A percentile compares a stretch with the other conserved stretches of the same genome.
phyloP scores from a whole-genome alignment of 331 rosid species.

The Pyrus hybrid region DNA sequence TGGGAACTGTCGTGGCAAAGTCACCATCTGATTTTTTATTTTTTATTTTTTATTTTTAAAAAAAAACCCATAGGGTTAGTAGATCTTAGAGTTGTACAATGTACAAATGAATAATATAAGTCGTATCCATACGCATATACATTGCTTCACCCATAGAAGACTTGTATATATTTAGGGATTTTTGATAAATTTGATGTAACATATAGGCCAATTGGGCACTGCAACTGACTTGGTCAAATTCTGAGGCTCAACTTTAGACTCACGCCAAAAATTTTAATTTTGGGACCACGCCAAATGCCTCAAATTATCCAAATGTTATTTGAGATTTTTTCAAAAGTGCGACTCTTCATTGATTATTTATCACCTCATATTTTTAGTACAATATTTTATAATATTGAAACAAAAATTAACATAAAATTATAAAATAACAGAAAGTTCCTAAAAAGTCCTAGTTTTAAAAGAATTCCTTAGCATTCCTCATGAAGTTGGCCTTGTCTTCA shows the following conservation, averaged over 20 bases:
- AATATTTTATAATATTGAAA: no score
- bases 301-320: background rate
- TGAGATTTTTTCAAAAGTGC: no score
- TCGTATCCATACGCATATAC: background rate
- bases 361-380: fast-evolving
- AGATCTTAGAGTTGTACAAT: background rate
- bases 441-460: no score
- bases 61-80: background rate
- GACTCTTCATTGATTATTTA: fast-evolving
- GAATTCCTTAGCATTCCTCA: no score
- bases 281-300: conserved; percentile 9
- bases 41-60: no score
- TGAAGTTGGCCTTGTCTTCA: background rate
- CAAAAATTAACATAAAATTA: no score
- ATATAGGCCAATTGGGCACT: conserved; percentile 14
- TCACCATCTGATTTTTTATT: no score
- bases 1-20: no score
- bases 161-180: background rate
- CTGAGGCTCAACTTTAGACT: background rate
- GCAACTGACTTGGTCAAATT: conserved; percentile 34
- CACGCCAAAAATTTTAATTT: background rate
- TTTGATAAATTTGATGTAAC: conserved; percentile 20
- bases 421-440: no score
- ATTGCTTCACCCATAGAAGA: conserved; percentile 29
- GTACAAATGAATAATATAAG: background rate